Evolutionary conservation across 176 grass and related monocot genomes (phyloP), one percentile per base, ranked within the genome.

Genomic region (Tillandsia fasciculata): DNA sequence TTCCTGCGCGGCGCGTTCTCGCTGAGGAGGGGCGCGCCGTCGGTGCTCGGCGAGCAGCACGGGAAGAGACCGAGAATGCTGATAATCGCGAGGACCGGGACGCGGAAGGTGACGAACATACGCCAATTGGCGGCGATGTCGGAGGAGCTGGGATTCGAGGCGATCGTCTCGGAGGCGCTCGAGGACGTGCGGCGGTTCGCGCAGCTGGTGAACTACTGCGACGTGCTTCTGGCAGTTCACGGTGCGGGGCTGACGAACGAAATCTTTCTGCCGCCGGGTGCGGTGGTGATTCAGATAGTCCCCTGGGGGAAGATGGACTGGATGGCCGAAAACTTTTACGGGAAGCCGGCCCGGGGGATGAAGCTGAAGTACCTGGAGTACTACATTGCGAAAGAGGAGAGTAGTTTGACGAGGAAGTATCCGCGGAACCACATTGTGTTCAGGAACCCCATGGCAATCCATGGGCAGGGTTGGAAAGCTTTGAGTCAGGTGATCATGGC

Each of bases 231-330:
- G 17, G 87, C 72, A 0, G 79, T 90, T 12, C 87, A 90, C 52
- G 87, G 87, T 8, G 87, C 87, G 0, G 87, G 87, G 11, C 76
- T 86, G 24, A 78, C 87, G 53, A 90, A 90, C 42, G 68, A 83
- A 48, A 68, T 80, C 5, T 90, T 90, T 48, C 78, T 90, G 26
- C 87, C 87, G 0, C 0, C 72, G 0, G 27, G 64, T 23, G 87
- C 72, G 2, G 79, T 90, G 24, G 50, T 90, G 47, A 51, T 90
- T 23, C 83, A 90, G 74, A 63, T 86, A 8, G 83, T 90, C 9
- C 87, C 87, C 4, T 86, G 83, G 87, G 87, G 83, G 3, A 83
- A 56, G 71, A 90, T 90, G 83, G 87, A 90, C 49, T 90, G 87
- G 87, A 86, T 90, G 87, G 87, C 87, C 13, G 74, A 63, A 8